phyloP scores from a whole-genome alignment of 2,329 filamentous ascomycete genomes.

The Leptographium galeiforme region DNA sequence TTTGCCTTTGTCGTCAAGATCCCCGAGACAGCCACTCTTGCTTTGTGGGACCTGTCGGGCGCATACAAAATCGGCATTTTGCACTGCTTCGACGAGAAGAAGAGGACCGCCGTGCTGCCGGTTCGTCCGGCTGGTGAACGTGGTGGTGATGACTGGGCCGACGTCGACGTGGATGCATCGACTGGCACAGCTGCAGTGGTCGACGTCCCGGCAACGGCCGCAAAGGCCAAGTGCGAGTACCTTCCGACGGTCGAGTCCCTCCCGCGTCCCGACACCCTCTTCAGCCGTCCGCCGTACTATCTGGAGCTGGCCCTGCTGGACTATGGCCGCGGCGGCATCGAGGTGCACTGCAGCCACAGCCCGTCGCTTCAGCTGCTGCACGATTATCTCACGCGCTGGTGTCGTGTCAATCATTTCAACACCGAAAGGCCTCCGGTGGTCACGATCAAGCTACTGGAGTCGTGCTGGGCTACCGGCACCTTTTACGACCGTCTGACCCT shows the following conservation, averaged over 20 bases:
- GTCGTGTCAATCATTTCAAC: conserved; percentile 26
- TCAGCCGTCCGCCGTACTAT: conserved; percentile 33
- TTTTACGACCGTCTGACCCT: conserved; percentile 30
- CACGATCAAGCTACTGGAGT: conserved; percentile 27
- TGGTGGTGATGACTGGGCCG: conserved; percentile 29
- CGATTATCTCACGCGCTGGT: conserved; percentile 34
- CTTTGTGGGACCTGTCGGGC: conserved; percentile 21
- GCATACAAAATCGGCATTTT: conserved; percentile 22
- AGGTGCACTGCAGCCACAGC: conserved; percentile 33
- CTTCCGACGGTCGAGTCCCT: conserved; percentile 28
- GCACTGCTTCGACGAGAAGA: conserved; percentile 20
- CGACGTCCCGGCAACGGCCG: neutral
- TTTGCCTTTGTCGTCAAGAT: conserved; percentile 25
- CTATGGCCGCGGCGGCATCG: conserved; percentile 18
- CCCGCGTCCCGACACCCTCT: conserved; percentile 32
- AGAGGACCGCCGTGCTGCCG: neutral
- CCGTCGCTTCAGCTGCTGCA: conserved; percentile 29
- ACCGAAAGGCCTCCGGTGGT: conserved; percentile 25
- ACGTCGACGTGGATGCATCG: conserved; percentile 21
- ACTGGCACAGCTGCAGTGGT: neutral
- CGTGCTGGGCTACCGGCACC: conserved; percentile 29
- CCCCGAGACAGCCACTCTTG: conserved; percentile 18
- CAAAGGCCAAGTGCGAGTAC: conserved; percentile 13
- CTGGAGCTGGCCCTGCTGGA: conserved; percentile 28
- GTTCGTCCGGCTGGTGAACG: neutral